Base-by-base conservation (phyloP, 108 stramenopile genomes). In the Cyclotella kingstonii region DNA sequence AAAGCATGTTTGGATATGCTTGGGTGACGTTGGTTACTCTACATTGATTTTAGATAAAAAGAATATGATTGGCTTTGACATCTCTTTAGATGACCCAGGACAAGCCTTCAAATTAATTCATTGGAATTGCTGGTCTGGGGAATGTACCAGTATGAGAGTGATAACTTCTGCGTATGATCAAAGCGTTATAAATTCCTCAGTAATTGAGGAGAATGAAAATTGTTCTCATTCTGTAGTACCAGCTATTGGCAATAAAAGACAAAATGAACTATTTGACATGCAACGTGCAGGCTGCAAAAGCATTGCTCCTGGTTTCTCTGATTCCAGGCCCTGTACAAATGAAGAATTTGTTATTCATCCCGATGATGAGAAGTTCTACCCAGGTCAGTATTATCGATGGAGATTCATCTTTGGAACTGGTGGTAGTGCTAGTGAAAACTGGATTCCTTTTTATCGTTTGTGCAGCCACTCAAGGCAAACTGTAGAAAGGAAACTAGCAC, bases 91-190 rank as follows among this genome's bases (percentile, higher is more conserved):
- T 57, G 39, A 59, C 36, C 73, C 80, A 4, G 80, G 82, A n/a
- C 50, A 63, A 53, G 43, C 68, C 1, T 60, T 83, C 22, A 49
- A 60, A 8, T 43, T 90, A 52, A 44, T 54, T 1, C 84, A 87
- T 63, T 91, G 86, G 85, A 85, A 85, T 65, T 75, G 76, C 34
- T 87, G 86, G 86, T 73, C 70, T 39, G 83, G 66, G 5, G 57
- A 78, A 43, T 73, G 52, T 8, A 66, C 84, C 2, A 51, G 50
- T 2, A 60, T 90, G 48, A 80, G 74, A 23, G 41, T 91, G 33
- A 79, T 73, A 42, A 77, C 82, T 14, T 51, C 35, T 6, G 65
- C 70, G 9, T 36, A 39, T 28, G 62, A 78, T 45, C 50, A 23
- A 18, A 0, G 54, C 39, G 12, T 48, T 0, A 27, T 27, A 0